These are phyloP conservation scores for Schizosaccharomyces lindneri DNA, from an alignment of 805 yeast species.

Conservation along the genomic window DNA sequence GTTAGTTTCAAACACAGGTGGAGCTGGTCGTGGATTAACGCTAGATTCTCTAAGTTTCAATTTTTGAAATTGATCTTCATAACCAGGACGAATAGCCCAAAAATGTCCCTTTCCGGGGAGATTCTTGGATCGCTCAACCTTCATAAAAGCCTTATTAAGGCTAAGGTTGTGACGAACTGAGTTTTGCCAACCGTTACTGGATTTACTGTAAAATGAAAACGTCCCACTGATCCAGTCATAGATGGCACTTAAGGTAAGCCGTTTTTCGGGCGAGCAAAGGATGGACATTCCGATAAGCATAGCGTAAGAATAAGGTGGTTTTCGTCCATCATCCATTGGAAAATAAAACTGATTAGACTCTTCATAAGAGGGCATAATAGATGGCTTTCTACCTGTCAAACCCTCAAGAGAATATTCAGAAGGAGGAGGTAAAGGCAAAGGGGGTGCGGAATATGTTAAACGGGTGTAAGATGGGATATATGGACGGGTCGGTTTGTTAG, in stretches of 20 bases:
- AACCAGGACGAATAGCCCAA: conserved; percentile 75
- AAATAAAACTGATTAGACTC: background rate
- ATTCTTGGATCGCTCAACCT: conserved; percentile 60
- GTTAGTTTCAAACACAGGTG: background rate
- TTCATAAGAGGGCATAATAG: background rate
- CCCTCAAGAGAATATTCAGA: background rate
- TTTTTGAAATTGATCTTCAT: conserved; percentile 50
- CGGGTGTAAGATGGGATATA: background rate
- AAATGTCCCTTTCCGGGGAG: conserved; percentile 47
- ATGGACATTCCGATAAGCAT: conserved; percentile 83
- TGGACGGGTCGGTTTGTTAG: background rate
- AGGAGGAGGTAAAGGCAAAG: background rate
- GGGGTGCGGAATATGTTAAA: background rate
- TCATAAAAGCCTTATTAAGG: conserved; percentile 74
- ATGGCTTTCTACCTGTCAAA: background rate
- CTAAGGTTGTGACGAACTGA: conserved; percentile 87
- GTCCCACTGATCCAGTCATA: conserved; percentile 79
- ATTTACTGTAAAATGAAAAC: conserved; percentile 55
- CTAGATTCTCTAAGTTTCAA: background rate
- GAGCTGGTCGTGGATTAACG: background rate
- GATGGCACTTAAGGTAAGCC: conserved; percentile 58
- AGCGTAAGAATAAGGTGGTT: conserved; percentile 91
- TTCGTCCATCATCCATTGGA: conserved; percentile 28
- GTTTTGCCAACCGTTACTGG: conserved; percentile 92
- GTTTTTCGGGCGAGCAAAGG: conserved; percentile 46